Evolutionary conservation across 306 rosid genomes (phyloP), one percentile per base, ranked within the genome.

Genomic region (Prunus mongolica): DNA sequence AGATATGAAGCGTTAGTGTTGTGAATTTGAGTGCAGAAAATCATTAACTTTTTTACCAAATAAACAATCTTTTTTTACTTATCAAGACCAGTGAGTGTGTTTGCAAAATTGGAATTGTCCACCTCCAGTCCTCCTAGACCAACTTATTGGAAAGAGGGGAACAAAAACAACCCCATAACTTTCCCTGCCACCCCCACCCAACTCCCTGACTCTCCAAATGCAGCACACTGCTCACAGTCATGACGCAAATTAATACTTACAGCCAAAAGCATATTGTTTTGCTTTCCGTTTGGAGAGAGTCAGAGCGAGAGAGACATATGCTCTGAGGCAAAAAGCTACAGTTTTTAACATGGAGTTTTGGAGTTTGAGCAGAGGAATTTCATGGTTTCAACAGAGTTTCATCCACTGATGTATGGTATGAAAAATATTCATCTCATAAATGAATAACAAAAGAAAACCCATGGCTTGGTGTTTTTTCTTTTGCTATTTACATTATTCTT

Each of bases 121-220:
- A 57, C 34, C 79, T 44, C 27, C 69, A 34, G 22, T 12, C 46
- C 45, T 34, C 71, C 58, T 47, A 75, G 65, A 28, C 76, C 84
- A 80, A 69, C 41, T 80, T 27, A 44, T 69, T 75, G 67, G 76
- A 69, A 62, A 75, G 64, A 30, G 83, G 32, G 44, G 44, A 38
- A 38, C 44, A 38, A 38, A 38, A 52, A 69, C 50, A 25, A 9
- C 13, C 19, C 84, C 80, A 76, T 76, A 11, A 32, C 78, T 57
- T 56, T 76, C 57, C 45, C 81, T 55, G 74, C 72, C 80, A 63
- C 63, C 54, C 16, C 49, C 32, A 70, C 76, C 76, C 80, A 75
- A 69, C 80, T 55, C 72, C 46, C 74, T 71, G 49, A 20, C 72
- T 63, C 77, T 32, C 73, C 66, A 18, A 16, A 71, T 63, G 19